These are phyloP conservation scores for Isabelozyma rhagii DNA, from an alignment of 805 yeast species.

Conservation along the genomic window DNA sequence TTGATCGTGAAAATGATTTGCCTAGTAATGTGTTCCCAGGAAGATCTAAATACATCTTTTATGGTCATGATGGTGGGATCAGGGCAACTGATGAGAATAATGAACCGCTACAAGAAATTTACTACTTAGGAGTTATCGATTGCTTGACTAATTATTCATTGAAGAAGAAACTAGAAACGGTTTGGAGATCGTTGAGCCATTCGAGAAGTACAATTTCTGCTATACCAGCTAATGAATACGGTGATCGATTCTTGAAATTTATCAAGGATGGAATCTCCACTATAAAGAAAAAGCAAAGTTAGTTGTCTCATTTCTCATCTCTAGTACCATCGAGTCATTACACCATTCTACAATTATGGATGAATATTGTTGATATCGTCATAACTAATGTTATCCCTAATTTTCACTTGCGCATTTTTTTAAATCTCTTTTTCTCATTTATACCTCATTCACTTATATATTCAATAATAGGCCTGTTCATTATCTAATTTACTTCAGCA, in stretches of 20 bases:
- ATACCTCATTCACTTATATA: neutral
- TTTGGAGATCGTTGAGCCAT: slow-evolving; percentile 73
- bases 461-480: neutral
- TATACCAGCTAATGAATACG: slow-evolving; percentile 87
- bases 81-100: slow-evolving; percentile 64
- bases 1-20: slow-evolving; percentile 39
- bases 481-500: too few species aligned
- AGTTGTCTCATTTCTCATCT: neutral
- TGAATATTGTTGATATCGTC: neutral
- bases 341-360: neutral
- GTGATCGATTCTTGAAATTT: slow-evolving; percentile 77
- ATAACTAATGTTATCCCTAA: neutral
- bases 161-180: slow-evolving; percentile 77
- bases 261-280: slow-evolving; percentile 38
- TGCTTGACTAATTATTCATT: slow-evolving; percentile 80
- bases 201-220: slow-evolving; percentile 76
- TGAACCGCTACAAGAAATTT: slow-evolving; percentile 63
- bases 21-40: slow-evolving; percentile 44
- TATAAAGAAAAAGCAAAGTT: slow-evolving; percentile 7
- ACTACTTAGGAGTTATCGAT: slow-evolving; percentile 92
- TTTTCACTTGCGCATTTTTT: neutral
- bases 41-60: slow-evolving; percentile 56
- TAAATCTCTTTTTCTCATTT: neutral
- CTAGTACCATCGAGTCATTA: neutral
- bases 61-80: slow-evolving; percentile 82